phyloP scores from a whole-genome alignment of 176 grass and related monocot species.

The Carex parvula region DNA sequence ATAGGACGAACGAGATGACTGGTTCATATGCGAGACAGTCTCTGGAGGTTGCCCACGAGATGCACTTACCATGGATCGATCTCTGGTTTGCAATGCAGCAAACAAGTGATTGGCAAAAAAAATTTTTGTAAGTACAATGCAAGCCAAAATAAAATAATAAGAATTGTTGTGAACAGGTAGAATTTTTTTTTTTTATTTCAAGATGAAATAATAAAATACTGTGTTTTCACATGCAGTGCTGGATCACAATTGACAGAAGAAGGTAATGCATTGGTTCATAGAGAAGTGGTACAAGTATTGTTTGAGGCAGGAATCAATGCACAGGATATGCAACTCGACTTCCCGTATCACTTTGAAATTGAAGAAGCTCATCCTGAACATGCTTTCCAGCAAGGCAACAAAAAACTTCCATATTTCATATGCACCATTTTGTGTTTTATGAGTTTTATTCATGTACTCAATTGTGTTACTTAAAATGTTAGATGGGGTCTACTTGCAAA shows the following conservation, averaged over 20 bases:
- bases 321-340: constrained; percentile 62
- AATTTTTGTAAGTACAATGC: constrained; percentile 39
- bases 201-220: background rate
- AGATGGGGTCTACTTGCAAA: background rate
- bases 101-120: constrained; percentile 51
- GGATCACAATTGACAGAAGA: constrained; percentile 70
- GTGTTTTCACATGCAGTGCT: constrained; percentile 35
- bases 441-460: background rate
- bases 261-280: constrained; percentile 63
- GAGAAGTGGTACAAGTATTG: constrained; percentile 53
- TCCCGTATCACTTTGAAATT: constrained; percentile 71
- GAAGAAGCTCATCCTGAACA: constrained; percentile 45
- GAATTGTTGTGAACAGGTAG: background rate
- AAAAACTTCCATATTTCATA: background rate
- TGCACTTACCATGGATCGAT: constrained; percentile 61
- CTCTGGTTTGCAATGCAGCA: constrained; percentile 86
- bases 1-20: constrained; percentile 85
- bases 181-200: background rate
- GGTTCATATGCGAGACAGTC: constrained; percentile 65
- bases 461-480: background rate
- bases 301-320: constrained; percentile 38
- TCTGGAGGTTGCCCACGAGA: constrained; percentile 64
- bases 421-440: constrained; percentile 12
- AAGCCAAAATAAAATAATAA: background rate
- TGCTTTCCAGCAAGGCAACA: constrained; percentile 47